A percentile compares a stretch with the other conserved stretches of the same genome.
These are phyloP conservation scores for Phyllosticta capitalensis DNA, from an alignment of 2,329 filamentous ascomycete species.

Conservation along the genomic window DNA sequence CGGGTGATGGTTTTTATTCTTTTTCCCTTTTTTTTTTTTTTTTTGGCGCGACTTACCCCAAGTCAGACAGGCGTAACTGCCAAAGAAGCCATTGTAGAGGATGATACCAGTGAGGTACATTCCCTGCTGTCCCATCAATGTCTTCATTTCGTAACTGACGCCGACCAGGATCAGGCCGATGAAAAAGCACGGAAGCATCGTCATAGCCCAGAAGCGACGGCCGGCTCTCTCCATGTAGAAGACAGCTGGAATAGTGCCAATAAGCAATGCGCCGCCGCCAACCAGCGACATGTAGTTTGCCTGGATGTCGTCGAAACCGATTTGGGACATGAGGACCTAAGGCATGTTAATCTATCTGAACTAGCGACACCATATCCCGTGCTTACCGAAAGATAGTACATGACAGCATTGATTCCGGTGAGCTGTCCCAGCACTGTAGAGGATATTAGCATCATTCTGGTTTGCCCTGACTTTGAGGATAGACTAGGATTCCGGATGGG, in stretches of 20 bases:
- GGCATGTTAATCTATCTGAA: no score
- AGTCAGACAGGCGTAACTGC: conserved; percentile 26
- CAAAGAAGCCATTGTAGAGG: conserved; percentile 28
- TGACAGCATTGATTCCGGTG: conserved; percentile 60
- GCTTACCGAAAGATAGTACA: conserved; percentile 72
- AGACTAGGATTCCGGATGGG: no score
- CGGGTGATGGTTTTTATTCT: no score
- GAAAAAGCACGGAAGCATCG: conserved; percentile 64
- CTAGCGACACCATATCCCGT: no score
- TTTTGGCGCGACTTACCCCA: conserved; percentile 19
- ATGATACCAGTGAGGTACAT: conserved; percentile 59
- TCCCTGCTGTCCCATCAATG: conserved; percentile 43
- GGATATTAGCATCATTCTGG: neutral
- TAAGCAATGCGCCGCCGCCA: conserved; percentile 55
- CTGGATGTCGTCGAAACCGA: conserved; percentile 54
- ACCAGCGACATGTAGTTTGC: conserved; percentile 68
- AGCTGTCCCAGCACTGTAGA: conserved; percentile 45
- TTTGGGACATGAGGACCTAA: conserved; percentile 55
- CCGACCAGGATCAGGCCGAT: conserved; percentile 59
- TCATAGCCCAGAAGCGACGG: conserved; percentile 64
- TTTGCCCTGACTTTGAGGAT: no score
- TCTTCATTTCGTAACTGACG: conserved; percentile 48
- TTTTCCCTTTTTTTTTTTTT: no score
- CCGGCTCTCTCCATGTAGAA: conserved; percentile 65
- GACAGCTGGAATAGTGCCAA: conserved; percentile 59